Percentiles rank a stretch among this genome's conserved stretches.
phyloP scores from a whole-genome alignment of 345 rosid species.

The Streptanthus diversifolius region DNA sequence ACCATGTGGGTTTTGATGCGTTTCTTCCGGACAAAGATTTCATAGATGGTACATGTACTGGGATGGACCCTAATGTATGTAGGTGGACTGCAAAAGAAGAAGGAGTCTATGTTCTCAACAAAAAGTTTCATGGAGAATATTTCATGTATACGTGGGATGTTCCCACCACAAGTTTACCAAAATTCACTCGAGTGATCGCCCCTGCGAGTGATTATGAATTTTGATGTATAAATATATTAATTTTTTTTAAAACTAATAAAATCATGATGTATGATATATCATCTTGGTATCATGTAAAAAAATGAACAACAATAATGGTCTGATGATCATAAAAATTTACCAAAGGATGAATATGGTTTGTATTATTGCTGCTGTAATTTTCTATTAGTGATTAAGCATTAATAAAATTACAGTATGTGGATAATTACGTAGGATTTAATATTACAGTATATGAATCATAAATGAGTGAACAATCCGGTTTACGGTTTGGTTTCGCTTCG shows the following conservation, averaged over 20 bases:
- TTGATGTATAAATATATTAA: neutral
- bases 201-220: neutral
- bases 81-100: slow-evolving; percentile 20
- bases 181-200: neutral
- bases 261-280: neutral
- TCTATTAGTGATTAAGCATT: too few species aligned
- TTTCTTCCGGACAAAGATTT: slow-evolving; percentile 1
- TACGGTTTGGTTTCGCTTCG: too few species aligned
- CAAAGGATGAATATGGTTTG: too few species aligned
- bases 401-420: too few species aligned
- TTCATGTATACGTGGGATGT: slow-evolving; percentile 21
- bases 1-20: slow-evolving; percentile 7
- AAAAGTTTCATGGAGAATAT: neutral
- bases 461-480: neutral
- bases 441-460: neutral
- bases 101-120: neutral
- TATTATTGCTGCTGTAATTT: too few species aligned
- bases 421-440: too few species aligned
- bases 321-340: too few species aligned
- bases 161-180: neutral
- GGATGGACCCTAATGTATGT: slow-evolving; percentile 13
- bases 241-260: too few species aligned
- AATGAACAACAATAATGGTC: neutral
- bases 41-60: slow-evolving; percentile 13
- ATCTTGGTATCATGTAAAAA: neutral